These are phyloP conservation scores for Leucocoprinus birnbaumii DNA, from an alignment of 768 basidiomycete species.

Conservation along the genomic window DNA sequence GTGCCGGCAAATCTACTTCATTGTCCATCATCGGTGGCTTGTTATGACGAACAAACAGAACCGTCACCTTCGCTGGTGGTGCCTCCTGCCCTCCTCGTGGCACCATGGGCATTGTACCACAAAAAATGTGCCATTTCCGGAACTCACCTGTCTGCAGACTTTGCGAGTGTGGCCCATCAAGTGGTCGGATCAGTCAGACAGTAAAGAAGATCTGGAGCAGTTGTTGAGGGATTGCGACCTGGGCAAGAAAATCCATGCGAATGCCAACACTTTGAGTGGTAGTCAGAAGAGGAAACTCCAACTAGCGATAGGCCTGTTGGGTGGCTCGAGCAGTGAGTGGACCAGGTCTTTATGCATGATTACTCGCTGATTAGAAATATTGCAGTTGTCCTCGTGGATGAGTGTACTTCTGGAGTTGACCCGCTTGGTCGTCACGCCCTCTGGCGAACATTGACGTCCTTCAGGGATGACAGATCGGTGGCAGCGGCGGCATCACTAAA, in stretches of 20 bases:
- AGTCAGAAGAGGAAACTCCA: conserved; percentile 85
- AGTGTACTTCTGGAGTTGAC: conserved; percentile 81
- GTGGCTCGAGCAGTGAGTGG: conserved; percentile 64
- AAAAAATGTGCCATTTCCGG: conserved; percentile 83
- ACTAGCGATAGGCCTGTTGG: conserved; percentile 76
- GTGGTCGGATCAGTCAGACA: conserved; percentile 41
- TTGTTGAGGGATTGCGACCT: conserved; percentile 72
- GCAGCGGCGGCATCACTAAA: too few species aligned
- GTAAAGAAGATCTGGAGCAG: conserved; percentile 58
- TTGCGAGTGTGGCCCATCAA: conserved; percentile 76
- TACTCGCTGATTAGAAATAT: background rate
- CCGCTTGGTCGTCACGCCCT: conserved; percentile 75
- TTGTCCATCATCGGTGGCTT: conserved; percentile 68
- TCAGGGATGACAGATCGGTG: conserved; percentile 62
- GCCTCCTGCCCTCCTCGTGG: conserved; percentile 54
- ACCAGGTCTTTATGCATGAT: background rate
- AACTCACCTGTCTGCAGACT: conserved; percentile 72
- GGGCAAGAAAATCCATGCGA: conserved; percentile 62
- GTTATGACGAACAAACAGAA: conserved; percentile 54
- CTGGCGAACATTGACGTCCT: conserved; percentile 71
- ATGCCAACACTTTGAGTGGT: conserved; percentile 66
- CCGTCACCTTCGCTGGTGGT: conserved; percentile 54
- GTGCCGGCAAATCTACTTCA: conserved; percentile 76
- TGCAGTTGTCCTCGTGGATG: conserved; percentile 56
- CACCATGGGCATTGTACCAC: conserved; percentile 73